Percentiles rank a stretch among this genome's conserved stretches.
phyloP scores from a whole-genome alignment of 2,329 filamentous ascomycete species.

The Pseudocercospora fuligena region DNA sequence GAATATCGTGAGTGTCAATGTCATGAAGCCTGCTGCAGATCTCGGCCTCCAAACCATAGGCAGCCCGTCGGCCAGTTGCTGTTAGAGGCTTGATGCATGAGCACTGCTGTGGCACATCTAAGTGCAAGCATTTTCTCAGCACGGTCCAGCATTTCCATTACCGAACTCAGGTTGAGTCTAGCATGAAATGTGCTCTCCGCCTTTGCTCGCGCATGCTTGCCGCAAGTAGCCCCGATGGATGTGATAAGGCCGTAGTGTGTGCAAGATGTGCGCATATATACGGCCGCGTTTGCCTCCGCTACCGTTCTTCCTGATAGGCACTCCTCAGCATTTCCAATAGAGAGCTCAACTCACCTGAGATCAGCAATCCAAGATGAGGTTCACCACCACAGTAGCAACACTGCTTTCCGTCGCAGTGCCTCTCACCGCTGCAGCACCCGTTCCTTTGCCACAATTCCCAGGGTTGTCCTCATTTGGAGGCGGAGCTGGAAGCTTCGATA shows the following conservation, averaged over 20 bases:
- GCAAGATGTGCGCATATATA: not conserved
- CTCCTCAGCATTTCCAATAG: not conserved
- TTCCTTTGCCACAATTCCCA: not conserved
- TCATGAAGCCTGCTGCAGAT: constrained; percentile 2
- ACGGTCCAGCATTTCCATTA: not conserved
- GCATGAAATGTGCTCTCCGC: not conserved
- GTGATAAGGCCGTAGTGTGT: not conserved
- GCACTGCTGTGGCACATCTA: not conserved
- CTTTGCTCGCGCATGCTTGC: not conserved
- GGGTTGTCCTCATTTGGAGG: not conserved
- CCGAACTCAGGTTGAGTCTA: not conserved
- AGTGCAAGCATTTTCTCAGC: not conserved
- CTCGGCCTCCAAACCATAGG: not conserved
- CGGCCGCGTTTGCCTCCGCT: not conserved
- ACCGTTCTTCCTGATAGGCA: not conserved
- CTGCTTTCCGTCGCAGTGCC: not conserved
- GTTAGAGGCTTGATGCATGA: not conserved
- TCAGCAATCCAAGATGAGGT: not conserved
- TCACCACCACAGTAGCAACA: not conserved
- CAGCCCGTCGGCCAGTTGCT: not conserved
- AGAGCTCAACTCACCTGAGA: not conserved
- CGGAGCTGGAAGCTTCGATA: not conserved
- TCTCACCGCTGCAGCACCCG: not conserved
- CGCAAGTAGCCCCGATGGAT: not conserved
- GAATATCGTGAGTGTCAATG: not conserved